These are phyloP conservation scores for Peronospora destructor DNA, from an alignment of 352 stramenopile species.

Conservation along the genomic window DNA sequence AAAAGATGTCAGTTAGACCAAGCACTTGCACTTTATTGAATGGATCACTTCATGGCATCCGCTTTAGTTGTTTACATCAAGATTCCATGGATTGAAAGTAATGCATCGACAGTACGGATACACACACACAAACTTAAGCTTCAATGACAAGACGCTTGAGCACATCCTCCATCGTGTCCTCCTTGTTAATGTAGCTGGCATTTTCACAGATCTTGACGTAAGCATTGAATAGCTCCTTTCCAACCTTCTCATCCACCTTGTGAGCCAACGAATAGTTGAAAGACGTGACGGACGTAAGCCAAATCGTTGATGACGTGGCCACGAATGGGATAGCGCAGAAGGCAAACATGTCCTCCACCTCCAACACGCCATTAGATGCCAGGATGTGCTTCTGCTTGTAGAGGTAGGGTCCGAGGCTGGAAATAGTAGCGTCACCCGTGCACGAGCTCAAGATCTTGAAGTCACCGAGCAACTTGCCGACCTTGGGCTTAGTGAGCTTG, in stretches of 20 bases:
- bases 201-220: conserved; percentile 54
- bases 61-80: too few relatives aligned
- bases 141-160: conserved; percentile 26
- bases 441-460: conserved; percentile 30
- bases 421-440: conserved; percentile 42
- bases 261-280: conserved; percentile 64
- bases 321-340: conserved; percentile 54
- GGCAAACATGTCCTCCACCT: conserved; percentile 41
- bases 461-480: conserved; percentile 19
- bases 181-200: conserved; percentile 32
- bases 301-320: conserved; percentile 42
- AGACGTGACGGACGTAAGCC: conserved; percentile 34
- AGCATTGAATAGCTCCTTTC: conserved; percentile 40
- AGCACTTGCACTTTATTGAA: too few relatives aligned
- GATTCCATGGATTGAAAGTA: too few relatives aligned
- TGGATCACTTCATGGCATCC: too few relatives aligned
- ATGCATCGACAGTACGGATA: too few relatives aligned
- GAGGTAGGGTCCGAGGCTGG: conserved; percentile 33
- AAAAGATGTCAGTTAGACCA: too few relatives aligned
- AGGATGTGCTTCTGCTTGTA: conserved; percentile 32
- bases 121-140: too few relatives aligned
- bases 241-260: conserved; percentile 40
- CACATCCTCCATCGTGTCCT: conserved; percentile 41
- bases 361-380: conserved; percentile 21
- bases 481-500: conserved; percentile 24